Percentiles rank a stretch among this genome's conserved stretches.
Evolutionary conservation across 1,139 yeast genomes (phyloP).

Genomic region (Kodamaea sp.): DNA sequence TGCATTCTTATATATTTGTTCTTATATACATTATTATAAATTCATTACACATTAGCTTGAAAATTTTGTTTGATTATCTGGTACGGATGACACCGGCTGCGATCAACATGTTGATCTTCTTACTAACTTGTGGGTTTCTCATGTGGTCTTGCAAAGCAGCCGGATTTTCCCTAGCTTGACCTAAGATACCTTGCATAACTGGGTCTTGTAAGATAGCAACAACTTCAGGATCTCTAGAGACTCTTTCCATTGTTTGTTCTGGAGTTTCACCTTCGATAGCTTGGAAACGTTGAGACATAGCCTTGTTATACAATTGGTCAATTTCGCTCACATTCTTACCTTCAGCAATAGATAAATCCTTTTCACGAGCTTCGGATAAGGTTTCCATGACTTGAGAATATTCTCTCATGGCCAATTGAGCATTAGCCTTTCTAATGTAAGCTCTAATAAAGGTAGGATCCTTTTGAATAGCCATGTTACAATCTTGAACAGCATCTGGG

Average conservation of each 20-base stretch:
- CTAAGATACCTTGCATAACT: conserved; percentile 91
- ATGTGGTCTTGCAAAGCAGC: conserved; percentile 97
- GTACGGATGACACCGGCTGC: conserved; percentile 98
- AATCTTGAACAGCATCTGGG: conserved; percentile 94
- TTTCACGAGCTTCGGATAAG: conserved; percentile 68
- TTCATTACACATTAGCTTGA: conserved; percentile 3
- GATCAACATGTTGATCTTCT: conserved; percentile 83
- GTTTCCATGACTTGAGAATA: conserved; percentile 81
- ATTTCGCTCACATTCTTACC: conserved; percentile 70
- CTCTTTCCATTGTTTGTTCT: conserved; percentile 91
- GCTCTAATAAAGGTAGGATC: conserved; percentile 93
- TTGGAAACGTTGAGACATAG: conserved; percentile 73
- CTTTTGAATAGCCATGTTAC: conserved; percentile 81
- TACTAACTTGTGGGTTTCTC: conserved; percentile 91
- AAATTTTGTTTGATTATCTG: conserved; percentile 41
- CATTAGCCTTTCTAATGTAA: conserved; percentile 93
- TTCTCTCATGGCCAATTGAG: conserved; percentile 88
- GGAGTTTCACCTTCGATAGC: conserved; percentile 87
- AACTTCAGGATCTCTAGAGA: conserved; percentile 90
- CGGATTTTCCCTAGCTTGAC: conserved; percentile 93
- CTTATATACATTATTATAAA: conserved; percentile 2
- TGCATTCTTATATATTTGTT: conserved; percentile 2
- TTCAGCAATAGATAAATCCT: conserved; percentile 58
- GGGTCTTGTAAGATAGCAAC: conserved; percentile 91
- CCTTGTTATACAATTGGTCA: conserved; percentile 77